These are phyloP conservation scores for Lomentospora prolificans DNA, from an alignment of 2,329 filamentous ascomycete species.

Conservation along the genomic window DNA sequence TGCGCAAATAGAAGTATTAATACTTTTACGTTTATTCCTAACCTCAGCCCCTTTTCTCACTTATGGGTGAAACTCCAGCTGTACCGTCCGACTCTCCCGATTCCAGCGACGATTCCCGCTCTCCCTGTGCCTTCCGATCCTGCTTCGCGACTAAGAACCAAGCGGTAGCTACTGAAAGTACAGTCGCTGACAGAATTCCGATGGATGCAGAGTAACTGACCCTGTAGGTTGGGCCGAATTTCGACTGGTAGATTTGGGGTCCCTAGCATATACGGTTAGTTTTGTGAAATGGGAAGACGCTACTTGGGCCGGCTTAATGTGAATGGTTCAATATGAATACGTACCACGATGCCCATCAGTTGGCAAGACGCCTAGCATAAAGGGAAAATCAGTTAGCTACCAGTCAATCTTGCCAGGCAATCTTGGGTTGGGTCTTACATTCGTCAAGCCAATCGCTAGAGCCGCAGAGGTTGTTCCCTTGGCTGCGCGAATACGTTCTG, in stretches of 20 bases:
- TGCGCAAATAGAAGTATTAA: too few relatives aligned
- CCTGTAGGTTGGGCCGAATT: conserved; percentile 26
- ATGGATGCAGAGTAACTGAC: conserved; percentile 26
- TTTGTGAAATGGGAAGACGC: too few relatives aligned
- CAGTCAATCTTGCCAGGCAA: neutral
- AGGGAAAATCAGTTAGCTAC: neutral
- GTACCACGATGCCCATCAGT: conserved; percentile 26
- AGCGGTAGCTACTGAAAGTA: conserved; percentile 13
- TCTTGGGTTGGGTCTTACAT: conserved; percentile 13
- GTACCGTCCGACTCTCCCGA: neutral
- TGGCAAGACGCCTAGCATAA: conserved; percentile 19
- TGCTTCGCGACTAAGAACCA: conserved; percentile 15
- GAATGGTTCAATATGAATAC: too few relatives aligned
- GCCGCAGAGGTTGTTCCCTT: conserved; percentile 27
- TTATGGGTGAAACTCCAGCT: too few relatives aligned
- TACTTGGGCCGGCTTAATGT: too few relatives aligned
- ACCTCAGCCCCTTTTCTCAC: too few relatives aligned
- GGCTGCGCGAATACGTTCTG: conserved; percentile 27
- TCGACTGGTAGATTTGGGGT: conserved; percentile 28
- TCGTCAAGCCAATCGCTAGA: conserved; percentile 26
- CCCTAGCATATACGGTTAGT: conserved; percentile 12
- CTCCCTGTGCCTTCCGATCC: conserved; percentile 10
- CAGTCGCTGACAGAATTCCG: conserved; percentile 20
- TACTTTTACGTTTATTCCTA: too few relatives aligned
- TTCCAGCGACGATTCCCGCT: neutral